phyloP scores from a whole-genome alignment of 2,329 filamentous ascomycete genomes.

The Xylariaceae sp. region DNA sequence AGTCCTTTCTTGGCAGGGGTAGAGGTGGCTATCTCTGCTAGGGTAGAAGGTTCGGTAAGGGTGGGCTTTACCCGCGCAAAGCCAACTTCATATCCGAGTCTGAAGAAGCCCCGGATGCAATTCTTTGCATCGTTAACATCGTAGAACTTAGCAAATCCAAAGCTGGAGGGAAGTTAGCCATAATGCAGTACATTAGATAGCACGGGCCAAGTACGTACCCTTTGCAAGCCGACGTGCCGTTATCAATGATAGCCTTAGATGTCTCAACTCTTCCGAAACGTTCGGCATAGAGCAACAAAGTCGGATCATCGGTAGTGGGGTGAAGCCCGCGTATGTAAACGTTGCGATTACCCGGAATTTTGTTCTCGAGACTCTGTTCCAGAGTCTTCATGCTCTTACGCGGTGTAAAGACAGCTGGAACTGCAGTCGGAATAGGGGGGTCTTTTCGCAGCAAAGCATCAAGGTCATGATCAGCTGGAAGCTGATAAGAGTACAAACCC shows the following conservation, averaged over 20 bases:
- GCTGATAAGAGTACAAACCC: slow-evolving; percentile 30
- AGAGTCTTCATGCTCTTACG: slow-evolving; percentile 82
- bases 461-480: slow-evolving; percentile 46
- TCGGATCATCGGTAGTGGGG: slow-evolving; percentile 89
- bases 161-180: slow-evolving; percentile 51
- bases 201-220: slow-evolving; percentile 54
- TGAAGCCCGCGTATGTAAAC: slow-evolving; percentile 97
- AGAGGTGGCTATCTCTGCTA: too few species aligned
- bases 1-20: too few species aligned
- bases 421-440: slow-evolving; percentile 79
- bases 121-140: slow-evolving; percentile 84
- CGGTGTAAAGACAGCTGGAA: slow-evolving; percentile 83
- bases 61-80: slow-evolving; percentile 73
- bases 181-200: not conserved
- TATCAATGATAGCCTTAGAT: slow-evolving; percentile 97
- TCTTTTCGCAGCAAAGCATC: slow-evolving; percentile 66
- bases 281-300: slow-evolving; percentile 73
- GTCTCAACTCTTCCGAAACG: slow-evolving; percentile 93
- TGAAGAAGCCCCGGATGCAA: slow-evolving; percentile 93
- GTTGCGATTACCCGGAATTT: slow-evolving; percentile 86
- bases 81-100: slow-evolving; percentile 92
- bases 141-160: slow-evolving; percentile 95
- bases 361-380: slow-evolving; percentile 90
- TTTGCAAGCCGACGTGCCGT: slow-evolving; percentile 89
- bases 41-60: slow-evolving; percentile 1